Percentiles rank a stretch among this genome's conserved stretches.
phyloP scores from a whole-genome alignment of 768 basidiomycete genomes.

The Russula vinacea region DNA sequence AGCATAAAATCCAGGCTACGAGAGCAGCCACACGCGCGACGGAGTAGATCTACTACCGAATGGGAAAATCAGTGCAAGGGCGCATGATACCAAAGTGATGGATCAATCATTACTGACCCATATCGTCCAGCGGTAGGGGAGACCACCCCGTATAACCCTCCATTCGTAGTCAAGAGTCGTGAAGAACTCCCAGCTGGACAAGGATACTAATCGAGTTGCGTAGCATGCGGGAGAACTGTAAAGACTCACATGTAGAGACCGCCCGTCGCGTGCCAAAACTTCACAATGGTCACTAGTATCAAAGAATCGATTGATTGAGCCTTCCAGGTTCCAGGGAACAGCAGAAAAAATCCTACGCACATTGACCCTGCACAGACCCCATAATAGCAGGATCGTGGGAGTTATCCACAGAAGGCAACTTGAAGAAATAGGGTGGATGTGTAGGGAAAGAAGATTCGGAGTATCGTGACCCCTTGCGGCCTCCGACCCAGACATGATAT shows the following conservation, averaged over 20 bases:
- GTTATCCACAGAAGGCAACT: not conserved
- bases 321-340: not conserved
- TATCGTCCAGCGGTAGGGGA: not conserved
- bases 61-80: not conserved
- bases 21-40: not conserved
- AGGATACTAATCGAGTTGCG: not conserved
- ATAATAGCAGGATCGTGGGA: not conserved
- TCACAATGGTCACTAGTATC: not conserved
- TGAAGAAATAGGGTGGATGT: not conserved
- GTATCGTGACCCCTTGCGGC: not conserved
- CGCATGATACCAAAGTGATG: not conserved
- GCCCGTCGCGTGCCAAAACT: not conserved
- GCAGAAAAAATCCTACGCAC: not conserved
- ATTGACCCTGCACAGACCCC: not conserved
- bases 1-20: not conserved
- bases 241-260: not conserved
- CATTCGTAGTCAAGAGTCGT: not conserved
- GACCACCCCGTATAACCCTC: not conserved
- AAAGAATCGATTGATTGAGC: not conserved
- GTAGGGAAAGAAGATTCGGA: not conserved
- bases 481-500: not conserved
- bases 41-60: not conserved
- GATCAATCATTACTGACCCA: not conserved
- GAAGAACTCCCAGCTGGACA: not conserved
- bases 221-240: not conserved